Conservation (phyloP, 192 early-diverging fungal genomes). For the Linnemannia hyalina region DNA sequence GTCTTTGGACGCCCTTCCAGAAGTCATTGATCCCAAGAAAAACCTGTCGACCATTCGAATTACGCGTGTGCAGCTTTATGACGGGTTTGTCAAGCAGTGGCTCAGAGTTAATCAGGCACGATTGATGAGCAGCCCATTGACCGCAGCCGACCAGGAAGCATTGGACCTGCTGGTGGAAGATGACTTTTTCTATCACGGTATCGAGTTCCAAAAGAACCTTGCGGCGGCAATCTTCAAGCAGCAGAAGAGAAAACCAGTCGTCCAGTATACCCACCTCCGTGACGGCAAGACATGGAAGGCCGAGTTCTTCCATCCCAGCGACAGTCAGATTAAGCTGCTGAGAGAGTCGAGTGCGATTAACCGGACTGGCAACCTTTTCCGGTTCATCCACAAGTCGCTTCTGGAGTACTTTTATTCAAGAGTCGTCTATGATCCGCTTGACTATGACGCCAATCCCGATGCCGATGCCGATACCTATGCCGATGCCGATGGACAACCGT, state of each 20-base stretch:
- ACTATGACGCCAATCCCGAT: not conserved
- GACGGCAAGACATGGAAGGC: conserved; percentile 6
- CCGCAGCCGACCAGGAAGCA: not conserved
- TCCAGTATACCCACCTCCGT: not conserved
- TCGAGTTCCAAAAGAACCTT: not conserved
- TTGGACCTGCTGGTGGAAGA: conserved; percentile 2
- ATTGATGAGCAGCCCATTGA: too few relatives aligned
- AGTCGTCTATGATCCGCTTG: conserved; percentile 2
- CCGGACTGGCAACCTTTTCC: conserved; percentile 3
- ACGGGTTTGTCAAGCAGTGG: too few relatives aligned
- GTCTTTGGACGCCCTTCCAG: too few relatives aligned
- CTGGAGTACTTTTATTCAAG: conserved; percentile 4
- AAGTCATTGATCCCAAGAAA: too few relatives aligned
- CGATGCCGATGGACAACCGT: not conserved
- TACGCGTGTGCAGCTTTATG: too few relatives aligned
- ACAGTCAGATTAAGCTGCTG: not conserved
- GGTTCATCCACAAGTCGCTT: conserved; percentile 7
- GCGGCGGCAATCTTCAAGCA: conserved; percentile 6
- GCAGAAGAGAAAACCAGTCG: not conserved
- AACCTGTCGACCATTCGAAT: too few relatives aligned
- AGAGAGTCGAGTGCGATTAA: not conserved
- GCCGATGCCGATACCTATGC: too few relatives aligned
- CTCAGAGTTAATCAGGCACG: too few relatives aligned
- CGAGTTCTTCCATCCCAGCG: not conserved
- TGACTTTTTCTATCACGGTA: not conserved